Conservation (phyloP, 2,329 filamentous ascomycete species). For the Xylaria sp. region DNA sequence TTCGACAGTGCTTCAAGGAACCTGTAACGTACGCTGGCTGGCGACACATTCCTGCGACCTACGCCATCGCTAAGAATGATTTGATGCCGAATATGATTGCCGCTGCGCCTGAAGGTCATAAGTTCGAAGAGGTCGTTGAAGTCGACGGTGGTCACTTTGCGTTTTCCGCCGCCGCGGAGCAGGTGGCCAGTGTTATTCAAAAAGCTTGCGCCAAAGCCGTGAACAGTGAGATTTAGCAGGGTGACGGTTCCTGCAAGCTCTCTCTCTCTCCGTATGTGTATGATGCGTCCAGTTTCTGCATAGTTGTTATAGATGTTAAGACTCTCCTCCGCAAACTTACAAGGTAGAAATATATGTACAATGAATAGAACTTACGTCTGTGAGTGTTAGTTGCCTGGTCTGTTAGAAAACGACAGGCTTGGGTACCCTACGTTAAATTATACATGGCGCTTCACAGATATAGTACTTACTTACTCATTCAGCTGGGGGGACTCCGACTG, state of each 20-base stretch:
- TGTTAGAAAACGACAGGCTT: no score
- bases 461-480: no score
- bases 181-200: slow-evolving; percentile 29
- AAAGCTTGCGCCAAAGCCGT: slow-evolving; percentile 29
- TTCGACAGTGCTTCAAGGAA: slow-evolving; percentile 30
- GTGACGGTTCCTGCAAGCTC: background rate
- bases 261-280: no score
- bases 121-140: slow-evolving; percentile 35
- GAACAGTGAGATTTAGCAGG: background rate
- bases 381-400: no score
- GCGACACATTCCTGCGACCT: slow-evolving; percentile 34
- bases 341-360: background rate
- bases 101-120: slow-evolving; percentile 32
- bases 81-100: slow-evolving; percentile 34
- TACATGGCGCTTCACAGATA: no score
- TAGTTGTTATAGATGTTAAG: background rate
- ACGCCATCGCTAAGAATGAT: slow-evolving; percentile 29
- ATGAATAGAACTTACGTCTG: no score
- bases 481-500: no score
- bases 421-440: no score
- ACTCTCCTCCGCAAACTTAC: background rate
- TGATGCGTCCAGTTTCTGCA: background rate
- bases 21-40: slow-evolving; percentile 31
- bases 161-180: slow-evolving; percentile 26
- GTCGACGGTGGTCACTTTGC: slow-evolving; percentile 36